Evolutionary conservation across 768 basidiomycete genomes (phyloP), one percentile per base, ranked within the genome.

Genomic region (Agaricus bisporus): DNA sequence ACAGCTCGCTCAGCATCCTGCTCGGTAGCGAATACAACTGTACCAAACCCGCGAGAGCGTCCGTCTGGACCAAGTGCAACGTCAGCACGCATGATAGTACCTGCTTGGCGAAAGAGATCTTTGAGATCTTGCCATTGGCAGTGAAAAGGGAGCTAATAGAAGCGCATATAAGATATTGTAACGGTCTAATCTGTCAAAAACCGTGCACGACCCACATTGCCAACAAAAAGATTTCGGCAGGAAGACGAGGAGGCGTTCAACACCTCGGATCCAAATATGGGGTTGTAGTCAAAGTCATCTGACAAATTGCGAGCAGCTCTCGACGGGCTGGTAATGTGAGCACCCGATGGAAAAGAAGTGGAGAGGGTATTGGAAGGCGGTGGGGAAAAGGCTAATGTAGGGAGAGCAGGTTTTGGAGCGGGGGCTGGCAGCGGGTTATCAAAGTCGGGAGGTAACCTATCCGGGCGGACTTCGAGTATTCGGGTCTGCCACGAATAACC

Each of bases 61-160:
- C 92, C 91, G 63, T 97, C 93, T 4, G 80, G 81, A 35, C 91
- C 91, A 29, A 92, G 79, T 15, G 88, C 88, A 18, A 97, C 89
- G 59, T 95, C 93, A 9, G 95, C 95, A 20, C 95, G 83, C 35
- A 93, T 73, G 50, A 98, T 88, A 17, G 88, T 84, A 15, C 95
- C 95, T 1, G 91, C 92, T 58, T 89, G 84, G 25, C 95, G 82
- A 65, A 98, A 95, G 4, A 98, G 77, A 68, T 98, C 95, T 69
- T 98, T 98, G 41, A 99, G 78, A 64, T 98, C 95, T 69, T 98
- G 95, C 95, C 95, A 99, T 70, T 94, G 92, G 60, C 86, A 88
- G 61, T 94, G 92, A 69, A 93, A 94, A 0, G 92, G 92, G 14
- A 95, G 80, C 91, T 93, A 1, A 82, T 32, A 32, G 76, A 86